phyloP scores from a whole-genome alignment of 2,329 filamentous ascomycete genomes.

The Rutstroemia sp. region DNA sequence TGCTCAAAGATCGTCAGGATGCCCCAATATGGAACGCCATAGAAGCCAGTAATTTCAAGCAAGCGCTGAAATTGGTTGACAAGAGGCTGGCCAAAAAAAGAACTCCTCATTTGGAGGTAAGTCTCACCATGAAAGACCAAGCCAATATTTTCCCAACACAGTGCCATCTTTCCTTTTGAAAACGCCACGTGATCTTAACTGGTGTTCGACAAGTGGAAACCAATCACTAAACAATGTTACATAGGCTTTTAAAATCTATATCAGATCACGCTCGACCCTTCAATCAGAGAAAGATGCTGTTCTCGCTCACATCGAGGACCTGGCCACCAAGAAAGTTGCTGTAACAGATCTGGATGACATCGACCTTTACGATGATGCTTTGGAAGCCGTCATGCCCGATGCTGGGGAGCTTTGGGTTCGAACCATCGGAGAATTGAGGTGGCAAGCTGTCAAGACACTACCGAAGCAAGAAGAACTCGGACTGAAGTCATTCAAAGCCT shows the following conservation, averaged over 20 bases:
- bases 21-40: conserved; percentile 29
- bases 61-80: conserved; percentile 30
- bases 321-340: conserved; percentile 17
- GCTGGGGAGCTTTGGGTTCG: conserved; percentile 21
- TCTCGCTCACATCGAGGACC: conserved; percentile 22
- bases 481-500: conserved; percentile 26
- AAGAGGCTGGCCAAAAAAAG: conserved; percentile 29
- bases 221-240: background rate
- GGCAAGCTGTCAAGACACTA: conserved; percentile 25
- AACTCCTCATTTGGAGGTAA: conserved; percentile 28
- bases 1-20: conserved; percentile 25
- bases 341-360: conserved; percentile 26
- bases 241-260: conserved; percentile 29
- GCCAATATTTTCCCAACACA: background rate
- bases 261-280: conserved; percentile 21
- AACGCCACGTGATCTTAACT: background rate
- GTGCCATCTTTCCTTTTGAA: background rate
- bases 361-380: conserved; percentile 27
- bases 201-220: background rate
- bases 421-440: conserved; percentile 27
- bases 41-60: conserved; percentile 29
- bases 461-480: conserved; percentile 27
- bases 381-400: conserved; percentile 19
- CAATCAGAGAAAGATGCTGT: conserved; percentile 24
- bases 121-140: conserved; percentile 2